Conservation (phyloP, 768 basidiomycete genomes). For the Calocera cornea region DNA sequence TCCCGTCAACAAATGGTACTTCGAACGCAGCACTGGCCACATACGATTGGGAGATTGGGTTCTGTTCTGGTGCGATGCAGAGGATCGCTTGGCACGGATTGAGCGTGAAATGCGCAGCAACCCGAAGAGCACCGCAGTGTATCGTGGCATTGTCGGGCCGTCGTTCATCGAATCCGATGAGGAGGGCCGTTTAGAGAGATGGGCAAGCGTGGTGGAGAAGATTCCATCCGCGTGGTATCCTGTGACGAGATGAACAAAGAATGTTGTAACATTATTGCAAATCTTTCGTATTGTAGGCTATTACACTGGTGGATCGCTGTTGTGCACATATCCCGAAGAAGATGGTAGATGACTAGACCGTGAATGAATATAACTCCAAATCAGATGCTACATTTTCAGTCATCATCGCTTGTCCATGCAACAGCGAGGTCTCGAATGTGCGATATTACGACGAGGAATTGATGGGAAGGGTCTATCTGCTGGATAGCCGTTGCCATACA, state of each 20-base stretch:
- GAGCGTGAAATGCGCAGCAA: constrained; percentile 33
- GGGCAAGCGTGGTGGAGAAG: constrained; percentile 52
- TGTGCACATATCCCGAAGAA: not conserved
- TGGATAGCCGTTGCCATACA: constrained; percentile 38
- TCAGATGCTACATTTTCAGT: not conserved
- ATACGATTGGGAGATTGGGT: constrained; percentile 68
- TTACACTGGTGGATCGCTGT: not conserved
- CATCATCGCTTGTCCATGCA: not conserved
- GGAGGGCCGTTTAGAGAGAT: constrained; percentile 49
- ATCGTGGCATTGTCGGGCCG: constrained; percentile 30
- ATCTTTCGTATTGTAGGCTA: not conserved
- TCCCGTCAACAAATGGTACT: constrained; percentile 99
- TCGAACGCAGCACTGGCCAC: constrained; percentile 88
- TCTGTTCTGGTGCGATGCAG: constrained; percentile 97
- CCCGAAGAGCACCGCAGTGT: constrained; percentile 44
- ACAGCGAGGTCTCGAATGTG: not conserved
- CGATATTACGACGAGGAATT: not conserved
- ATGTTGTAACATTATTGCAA: not conserved
- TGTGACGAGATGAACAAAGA: not conserved
- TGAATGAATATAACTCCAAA: not conserved
- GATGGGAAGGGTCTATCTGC: not conserved
- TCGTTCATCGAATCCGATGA: constrained; percentile 71
- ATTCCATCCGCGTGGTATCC: constrained; percentile 66
- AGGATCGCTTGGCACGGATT: constrained; percentile 47
- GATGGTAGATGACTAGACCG: not conserved